These are phyloP conservation scores for Mikania micrantha DNA, from an alignment of 129 eudicot genomes.

Conservation along the genomic window DNA sequence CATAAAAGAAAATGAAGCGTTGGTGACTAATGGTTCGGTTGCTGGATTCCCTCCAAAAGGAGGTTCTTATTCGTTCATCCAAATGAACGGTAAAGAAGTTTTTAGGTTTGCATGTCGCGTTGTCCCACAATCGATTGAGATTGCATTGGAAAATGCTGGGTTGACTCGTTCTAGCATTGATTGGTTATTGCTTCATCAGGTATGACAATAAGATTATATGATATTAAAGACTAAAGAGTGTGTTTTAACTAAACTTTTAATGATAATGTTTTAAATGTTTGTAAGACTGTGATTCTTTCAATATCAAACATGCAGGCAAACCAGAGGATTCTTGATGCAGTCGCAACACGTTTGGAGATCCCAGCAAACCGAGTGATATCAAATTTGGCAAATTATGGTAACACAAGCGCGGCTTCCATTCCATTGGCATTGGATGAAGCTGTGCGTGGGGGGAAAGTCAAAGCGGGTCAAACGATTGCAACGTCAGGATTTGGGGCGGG, in stretches of 20 bases:
- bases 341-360: slow-evolving; percentile 65
- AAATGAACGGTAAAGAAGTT: slow-evolving; percentile 90
- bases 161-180: slow-evolving; percentile 56
- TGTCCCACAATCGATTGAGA: slow-evolving; percentile 81
- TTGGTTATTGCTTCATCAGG: slow-evolving; percentile 97
- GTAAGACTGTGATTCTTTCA: neutral
- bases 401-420: slow-evolving; percentile 97
- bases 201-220: slow-evolving; percentile 14
- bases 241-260: no score
- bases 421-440: slow-evolving; percentile 98
- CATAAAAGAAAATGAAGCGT: slow-evolving; percentile 32
- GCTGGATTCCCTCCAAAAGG: slow-evolving; percentile 53
- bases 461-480: slow-evolving; percentile 78
- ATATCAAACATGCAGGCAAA: slow-evolving; percentile 60
- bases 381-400: slow-evolving; percentile 83
- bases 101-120: slow-evolving; percentile 78
- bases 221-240: no score
- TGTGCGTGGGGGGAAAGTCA: slow-evolving; percentile 75
- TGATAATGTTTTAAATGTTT: neutral
- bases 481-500: slow-evolving; percentile 99
- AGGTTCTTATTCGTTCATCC: slow-evolving; percentile 54
- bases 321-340: slow-evolving; percentile 86
- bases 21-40: slow-evolving; percentile 60
- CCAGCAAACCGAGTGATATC: slow-evolving; percentile 93
- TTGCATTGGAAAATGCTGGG: slow-evolving; percentile 76